Conservation (phyloP, 495 filamentous ascomycete genomes). For the Cryomyces antarcticus region DNA sequence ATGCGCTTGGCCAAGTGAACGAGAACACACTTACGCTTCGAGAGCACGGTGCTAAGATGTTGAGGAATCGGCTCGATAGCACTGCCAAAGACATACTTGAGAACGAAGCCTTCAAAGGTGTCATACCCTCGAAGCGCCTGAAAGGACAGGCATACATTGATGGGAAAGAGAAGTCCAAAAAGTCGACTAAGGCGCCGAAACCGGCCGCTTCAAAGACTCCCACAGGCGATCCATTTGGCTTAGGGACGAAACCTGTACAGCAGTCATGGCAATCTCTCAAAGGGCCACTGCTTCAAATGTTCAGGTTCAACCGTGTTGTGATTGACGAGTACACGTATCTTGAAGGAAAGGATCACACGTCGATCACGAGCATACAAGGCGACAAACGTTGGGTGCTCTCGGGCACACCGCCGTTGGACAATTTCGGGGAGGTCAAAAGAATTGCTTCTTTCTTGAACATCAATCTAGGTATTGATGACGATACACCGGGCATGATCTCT, state of each 20-base stretch:
- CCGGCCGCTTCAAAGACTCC: neutral
- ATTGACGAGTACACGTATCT: conserved; percentile 51
- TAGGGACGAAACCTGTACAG: neutral
- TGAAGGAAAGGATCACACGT: conserved; percentile 15
- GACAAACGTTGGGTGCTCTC: conserved; percentile 46
- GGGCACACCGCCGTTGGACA: conserved; percentile 37
- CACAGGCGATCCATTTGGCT: neutral
- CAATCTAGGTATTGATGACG: conserved; percentile 1
- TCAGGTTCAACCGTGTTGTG: conserved; percentile 39
- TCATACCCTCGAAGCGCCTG: conserved; percentile 13
- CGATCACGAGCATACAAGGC: conserved; percentile 22
- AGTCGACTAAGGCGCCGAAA: neutral
- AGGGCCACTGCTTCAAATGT: conserved; percentile 32
- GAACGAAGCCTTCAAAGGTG: conserved; percentile 6
- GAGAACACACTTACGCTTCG: conserved; percentile 21
- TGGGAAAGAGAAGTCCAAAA: conserved; percentile 1
- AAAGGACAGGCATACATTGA: conserved; percentile 10
- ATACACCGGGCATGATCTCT: too few species aligned
- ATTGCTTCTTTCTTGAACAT: conserved; percentile 31
- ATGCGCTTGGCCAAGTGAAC: conserved; percentile 21
- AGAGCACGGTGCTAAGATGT: conserved; percentile 8
- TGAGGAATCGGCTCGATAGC: conserved; percentile 13
- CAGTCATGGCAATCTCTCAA: conserved; percentile 6
- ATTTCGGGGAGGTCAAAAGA: conserved; percentile 37
- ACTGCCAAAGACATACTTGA: conserved; percentile 11